Base-by-base conservation (phyloP, 2,329 filamentous ascomycete species). In the Calonectria ilicicola region DNA sequence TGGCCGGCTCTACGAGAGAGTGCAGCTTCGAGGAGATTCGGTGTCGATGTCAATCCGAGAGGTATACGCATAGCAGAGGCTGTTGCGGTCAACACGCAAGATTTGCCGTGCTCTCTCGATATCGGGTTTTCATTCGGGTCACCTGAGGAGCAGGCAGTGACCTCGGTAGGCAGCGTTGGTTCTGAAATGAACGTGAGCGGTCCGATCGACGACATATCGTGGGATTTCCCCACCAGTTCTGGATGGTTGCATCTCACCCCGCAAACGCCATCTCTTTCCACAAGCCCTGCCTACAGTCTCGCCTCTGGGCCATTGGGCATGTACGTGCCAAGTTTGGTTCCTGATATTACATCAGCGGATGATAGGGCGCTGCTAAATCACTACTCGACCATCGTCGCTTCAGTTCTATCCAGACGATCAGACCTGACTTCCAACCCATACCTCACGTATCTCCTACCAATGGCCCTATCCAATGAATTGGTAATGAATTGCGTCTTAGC, bases 301-400 rank as follows among this genome's bases (percentile, higher is more conserved):
- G 47, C 19, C 5, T 40, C 46, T 5, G 27, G 27, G 5, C 46
- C 69, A 14, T 38, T 72, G 15, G 66, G 51, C 32, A 21, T 67
- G 8, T 70, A 70, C 19, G 46, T 40, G 5, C 70, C 70, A 4
- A 65, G 70, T 12, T 12, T 82, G 21, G 70, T 82, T 14, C 82
- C 82, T 15, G 80, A 82, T 65, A 67, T 83, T 21, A 72, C 68
- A 12, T 76, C 78, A 8, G 73, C 80, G 2, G 74, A 81, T 51
- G 82, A 83, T 67, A 81, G 78, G 64, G 81, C 81, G 21, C 73
- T 83, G 2, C 76, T 83, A 49, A 83, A 83, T 67, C 82, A 83
- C 69, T 83, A 82, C 56, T 79, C 79, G 0, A 27, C 51, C 32
- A 82, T 83, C 14, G 82, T 83, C 17, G 80, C 82, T 0, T 77